phyloP scores from a whole-genome alignment of 2,329 filamentous ascomycete genomes.

The Curvularia sp. region DNA sequence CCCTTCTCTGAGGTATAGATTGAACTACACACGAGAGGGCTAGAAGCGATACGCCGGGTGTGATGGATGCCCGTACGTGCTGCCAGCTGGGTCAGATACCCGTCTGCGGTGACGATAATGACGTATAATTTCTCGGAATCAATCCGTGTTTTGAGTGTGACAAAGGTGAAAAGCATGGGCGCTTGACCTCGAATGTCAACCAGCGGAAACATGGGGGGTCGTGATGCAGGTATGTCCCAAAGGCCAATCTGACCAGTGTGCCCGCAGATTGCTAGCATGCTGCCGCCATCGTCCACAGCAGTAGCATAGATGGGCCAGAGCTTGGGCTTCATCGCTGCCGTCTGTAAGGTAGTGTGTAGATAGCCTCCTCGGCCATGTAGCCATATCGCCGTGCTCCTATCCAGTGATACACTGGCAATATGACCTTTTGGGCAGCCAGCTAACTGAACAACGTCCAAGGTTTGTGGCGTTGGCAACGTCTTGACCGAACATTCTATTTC shows the following conservation, averaged over 20 bases:
- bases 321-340: slow-evolving; percentile 44
- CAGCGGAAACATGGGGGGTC: slow-evolving; percentile 61
- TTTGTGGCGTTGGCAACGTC: slow-evolving; percentile 68
- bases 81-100: slow-evolving; percentile 66
- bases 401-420: slow-evolving; percentile 73
- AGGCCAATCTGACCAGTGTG: slow-evolving; percentile 64
- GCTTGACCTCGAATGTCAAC: slow-evolving; percentile 66
- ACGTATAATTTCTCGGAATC: slow-evolving; percentile 53
- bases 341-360: slow-evolving; percentile 39
- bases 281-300: slow-evolving; percentile 68
- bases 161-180: slow-evolving; percentile 67
- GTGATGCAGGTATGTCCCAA: slow-evolving; percentile 67
- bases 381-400: slow-evolving; percentile 73
- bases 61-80: slow-evolving; percentile 52
- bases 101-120: slow-evolving; percentile 69
- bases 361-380: slow-evolving; percentile 41
- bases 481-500: slow-evolving; percentile 65
- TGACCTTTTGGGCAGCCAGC: slow-evolving; percentile 68
- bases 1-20: slow-evolving; percentile 39
- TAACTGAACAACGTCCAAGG: slow-evolving; percentile 72
- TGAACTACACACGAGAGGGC: slow-evolving; percentile 36
- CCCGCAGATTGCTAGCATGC: slow-evolving; percentile 71
- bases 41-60: slow-evolving; percentile 39
- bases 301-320: slow-evolving; percentile 63
- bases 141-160: slow-evolving; percentile 38